Evolutionary conservation across 768 basidiomycete species (phyloP), one percentile per base, ranked within the genome.

Genomic region (Tricholoma saponaceum): DNA sequence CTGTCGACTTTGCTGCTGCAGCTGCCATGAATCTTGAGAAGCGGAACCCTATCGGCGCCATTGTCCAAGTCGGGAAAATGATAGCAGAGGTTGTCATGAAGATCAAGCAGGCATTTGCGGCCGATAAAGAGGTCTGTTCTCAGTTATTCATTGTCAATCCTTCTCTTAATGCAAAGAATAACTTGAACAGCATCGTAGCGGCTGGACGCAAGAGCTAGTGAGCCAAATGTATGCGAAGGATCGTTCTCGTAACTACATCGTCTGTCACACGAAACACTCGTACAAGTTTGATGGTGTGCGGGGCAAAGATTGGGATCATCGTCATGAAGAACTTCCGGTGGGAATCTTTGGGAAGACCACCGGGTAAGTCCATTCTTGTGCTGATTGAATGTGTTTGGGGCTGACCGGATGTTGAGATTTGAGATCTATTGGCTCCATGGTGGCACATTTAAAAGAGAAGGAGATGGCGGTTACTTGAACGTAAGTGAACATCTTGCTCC

Each of bases 391-490:
- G 22, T 18, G 9, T 35, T 51, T 26, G 32, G 28, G 37, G 37
- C 37, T 37, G 37, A 37, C 37, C 37, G 14, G 16, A 37, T 10
- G 44, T 14, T 22, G 22, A 65, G 64, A 13, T 67, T 56, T 55
- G 66, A 68, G 47, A 63, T 68, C 23, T 64, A 68, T 54, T 64
- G 61, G 58, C 60, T 63, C 59, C 62, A 62, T 25, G 46, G 55
- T n/a, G 67, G 67, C 13, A 50, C 47, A 13, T 66, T 68, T 54
- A 33, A 28, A 4, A 53, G 61, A 22, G 25, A 59, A 33, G 62
- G 65, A 18, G 65, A 66, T 57, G 65, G 67, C n/a, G 65, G 67
- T 9, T 66, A 61, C 32, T 56, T 64, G 50, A 68, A 68, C 47
- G 65, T 68, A 46, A 56, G 65, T 55, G 39, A 26, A 44, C 50